phyloP scores from a whole-genome alignment of 2,329 filamentous ascomycete species.

The Neopestalotiopsis clavispora region DNA sequence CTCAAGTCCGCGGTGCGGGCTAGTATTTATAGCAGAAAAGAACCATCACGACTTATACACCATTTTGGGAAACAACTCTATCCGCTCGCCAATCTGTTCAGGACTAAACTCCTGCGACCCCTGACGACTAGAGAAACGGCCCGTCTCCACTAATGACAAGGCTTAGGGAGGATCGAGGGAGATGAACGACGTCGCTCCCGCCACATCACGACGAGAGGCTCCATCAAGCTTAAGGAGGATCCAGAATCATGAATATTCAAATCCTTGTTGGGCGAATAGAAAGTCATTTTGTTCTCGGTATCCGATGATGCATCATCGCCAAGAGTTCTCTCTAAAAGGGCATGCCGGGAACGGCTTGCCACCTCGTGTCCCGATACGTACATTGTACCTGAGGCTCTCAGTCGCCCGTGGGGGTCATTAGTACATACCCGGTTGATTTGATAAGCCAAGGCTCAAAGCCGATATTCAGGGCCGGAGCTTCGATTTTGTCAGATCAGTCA shows the following conservation, averaged over 20 bases:
- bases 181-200: background rate
- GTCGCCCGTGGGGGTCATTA: background rate
- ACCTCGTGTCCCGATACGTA: background rate
- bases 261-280: background rate
- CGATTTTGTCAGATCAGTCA: no score
- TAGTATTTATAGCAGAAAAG: background rate
- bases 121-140: background rate
- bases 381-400: background rate
- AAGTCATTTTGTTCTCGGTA: background rate
- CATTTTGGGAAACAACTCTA: background rate
- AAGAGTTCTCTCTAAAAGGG: background rate
- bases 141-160: background rate
- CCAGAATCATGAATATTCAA: background rate
- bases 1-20: background rate
- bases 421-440: background rate
- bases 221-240: background rate
- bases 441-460: background rate
- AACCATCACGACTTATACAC: background rate
- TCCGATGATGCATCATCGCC: background rate
- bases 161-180: background rate
- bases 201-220: background rate
- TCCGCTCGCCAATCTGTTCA: background rate
- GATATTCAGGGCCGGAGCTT: no score
- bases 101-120: background rate
- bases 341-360: background rate